Base-by-base conservation (phyloP, 257 asterid genomes). In the Solanum acaule region DNA sequence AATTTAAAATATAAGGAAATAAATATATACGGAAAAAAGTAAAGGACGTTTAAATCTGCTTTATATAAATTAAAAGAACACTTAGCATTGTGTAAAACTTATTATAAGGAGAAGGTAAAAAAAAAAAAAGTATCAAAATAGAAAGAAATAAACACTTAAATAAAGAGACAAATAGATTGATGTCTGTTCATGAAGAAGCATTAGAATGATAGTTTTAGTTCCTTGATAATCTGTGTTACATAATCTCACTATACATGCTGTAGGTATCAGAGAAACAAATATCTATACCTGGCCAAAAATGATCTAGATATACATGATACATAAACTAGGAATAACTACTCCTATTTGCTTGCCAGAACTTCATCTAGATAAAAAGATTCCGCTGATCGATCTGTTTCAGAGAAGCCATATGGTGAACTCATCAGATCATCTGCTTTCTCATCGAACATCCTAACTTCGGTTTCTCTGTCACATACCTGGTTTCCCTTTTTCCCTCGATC, bases 271-370 rank as follows among this genome's bases (percentile, higher is more conserved):
- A 59, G 68, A 22, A 59, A 59, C 27, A 59, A 59, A 22, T 25
- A 67, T 42, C 85, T 33, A 72, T 14, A 79, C 38, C n/a, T 44
- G 40, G 10, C 67, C 10, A 81, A 46, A 18, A 81, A 23, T 42
- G 46, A 70, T 42, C 42, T 31, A 31, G 33, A 27, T 70, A 46
- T 61, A 70, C 71, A 46, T 70, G 56, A 42, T 38, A 44, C 59
- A 46, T 61, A 52, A 18, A 10, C 49, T 86, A 86, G 37, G 73
- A 63, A 61, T 18, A 34, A n/a, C 87, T 31, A 31, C 83, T 85
- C 78, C 63, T 90, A 90, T 76, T 89, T 90, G 92, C 92, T 91
- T 63, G 89, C 27, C 88, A 87, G 93, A 89, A 92, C 94, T 89
- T 90, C 93, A 37, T 79, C 79, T 10, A 91, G 86, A 78, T 79